phyloP scores from a whole-genome alignment of 2,329 filamentous ascomycete genomes.

The Xylariaceae sp. region DNA sequence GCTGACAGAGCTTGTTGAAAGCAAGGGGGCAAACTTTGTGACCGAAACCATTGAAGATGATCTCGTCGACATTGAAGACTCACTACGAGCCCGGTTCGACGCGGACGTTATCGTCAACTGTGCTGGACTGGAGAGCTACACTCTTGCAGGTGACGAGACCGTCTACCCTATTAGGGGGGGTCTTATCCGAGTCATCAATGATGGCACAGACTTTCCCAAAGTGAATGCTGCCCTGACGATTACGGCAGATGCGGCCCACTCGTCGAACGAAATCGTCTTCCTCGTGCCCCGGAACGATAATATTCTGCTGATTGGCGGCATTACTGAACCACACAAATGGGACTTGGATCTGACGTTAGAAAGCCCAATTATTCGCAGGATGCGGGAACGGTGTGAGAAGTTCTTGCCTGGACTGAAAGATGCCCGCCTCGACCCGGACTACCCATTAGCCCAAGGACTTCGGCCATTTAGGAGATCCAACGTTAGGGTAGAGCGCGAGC shows the following conservation, averaged over 20 bases:
- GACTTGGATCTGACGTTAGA: slow-evolving; percentile 48
- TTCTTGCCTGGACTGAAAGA: slow-evolving; percentile 51
- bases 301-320: slow-evolving; percentile 50
- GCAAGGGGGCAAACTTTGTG: slow-evolving; percentile 49
- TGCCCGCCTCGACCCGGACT: slow-evolving; percentile 48
- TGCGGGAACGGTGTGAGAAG: slow-evolving; percentile 51
- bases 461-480: slow-evolving; percentile 49
- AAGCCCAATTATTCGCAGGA: slow-evolving; percentile 48
- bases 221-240: slow-evolving; percentile 50
- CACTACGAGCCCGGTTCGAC: slow-evolving; percentile 42
- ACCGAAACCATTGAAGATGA: slow-evolving; percentile 48
- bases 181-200: slow-evolving; percentile 53
- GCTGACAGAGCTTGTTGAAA: slow-evolving; percentile 48
- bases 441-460: slow-evolving; percentile 52
- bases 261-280: slow-evolving; percentile 50
- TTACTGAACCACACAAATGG: slow-evolving; percentile 47
- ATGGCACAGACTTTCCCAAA: slow-evolving; percentile 51
- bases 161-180: slow-evolving; percentile 53
- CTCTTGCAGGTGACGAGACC: slow-evolving; percentile 47
- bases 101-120: slow-evolving; percentile 54
- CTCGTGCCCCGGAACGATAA: slow-evolving; percentile 53
- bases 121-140: slow-evolving; percentile 47
- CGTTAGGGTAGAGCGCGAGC: slow-evolving; percentile 52
- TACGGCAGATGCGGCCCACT: slow-evolving; percentile 46
- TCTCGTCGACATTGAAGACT: slow-evolving; percentile 45